These are phyloP conservation scores for Mangifera indica DNA, from an alignment of 345 rosid species.

Conservation along the genomic window DNA sequence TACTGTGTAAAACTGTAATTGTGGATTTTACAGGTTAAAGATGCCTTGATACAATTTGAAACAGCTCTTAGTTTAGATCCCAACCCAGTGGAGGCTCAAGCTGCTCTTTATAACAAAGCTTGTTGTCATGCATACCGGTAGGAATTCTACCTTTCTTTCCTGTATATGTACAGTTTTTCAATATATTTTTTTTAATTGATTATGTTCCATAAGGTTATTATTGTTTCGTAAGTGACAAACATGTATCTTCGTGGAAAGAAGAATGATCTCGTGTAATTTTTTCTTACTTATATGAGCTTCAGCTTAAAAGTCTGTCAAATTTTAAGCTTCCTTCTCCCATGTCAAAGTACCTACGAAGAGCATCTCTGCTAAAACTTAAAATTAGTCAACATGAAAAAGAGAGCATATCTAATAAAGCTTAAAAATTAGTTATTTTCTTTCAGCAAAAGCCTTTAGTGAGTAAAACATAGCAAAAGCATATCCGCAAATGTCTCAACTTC, in stretches of 20 bases:
- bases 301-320: background rate
- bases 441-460: background rate
- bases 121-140: slow-evolving; percentile 89
- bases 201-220: background rate
- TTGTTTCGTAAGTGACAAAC: background rate
- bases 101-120: slow-evolving; percentile 93
- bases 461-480: background rate
- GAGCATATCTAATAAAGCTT: background rate
- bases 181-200: background rate
- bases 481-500: background rate
- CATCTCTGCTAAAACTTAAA: background rate
- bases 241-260: background rate
- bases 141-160: background rate
- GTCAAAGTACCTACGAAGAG: background rate
- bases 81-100: slow-evolving; percentile 75
- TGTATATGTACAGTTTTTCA: background rate
- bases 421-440: background rate
- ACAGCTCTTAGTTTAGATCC: slow-evolving; percentile 75
- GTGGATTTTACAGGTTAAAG: slow-evolving; percentile 65
- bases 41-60: slow-evolving; percentile 80
- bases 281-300: background rate
- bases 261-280: background rate
- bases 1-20: background rate
- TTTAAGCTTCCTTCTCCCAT: slow-evolving; percentile 5
- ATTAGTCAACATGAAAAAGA: background rate